These are phyloP conservation scores for Serpula lacrymans DNA, from an alignment of 768 basidiomycete species.

Conservation along the genomic window DNA sequence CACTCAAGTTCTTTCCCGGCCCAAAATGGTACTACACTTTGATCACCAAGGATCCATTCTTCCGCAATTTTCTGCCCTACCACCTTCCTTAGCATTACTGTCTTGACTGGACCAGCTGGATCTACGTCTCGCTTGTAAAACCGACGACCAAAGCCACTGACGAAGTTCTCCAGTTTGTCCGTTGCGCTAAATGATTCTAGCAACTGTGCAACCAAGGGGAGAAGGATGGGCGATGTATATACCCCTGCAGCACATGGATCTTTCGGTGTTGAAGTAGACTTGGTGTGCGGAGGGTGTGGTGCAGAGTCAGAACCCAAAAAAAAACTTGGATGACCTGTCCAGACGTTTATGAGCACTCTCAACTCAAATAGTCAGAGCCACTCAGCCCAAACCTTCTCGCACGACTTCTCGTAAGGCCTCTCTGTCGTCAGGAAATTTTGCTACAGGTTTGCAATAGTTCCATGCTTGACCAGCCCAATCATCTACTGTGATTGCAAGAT, in stretches of 20 bases:
- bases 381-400: conserved; percentile 52
- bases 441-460: conserved; percentile 97
- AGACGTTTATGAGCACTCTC: conserved; percentile 6
- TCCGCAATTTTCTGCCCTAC: conserved; percentile 40
- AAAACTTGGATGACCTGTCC: conserved; percentile 85
- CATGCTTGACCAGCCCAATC: conserved; percentile 95
- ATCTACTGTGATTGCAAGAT: conserved; percentile 90
- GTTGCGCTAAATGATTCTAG: conserved; percentile 86
- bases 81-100: conserved; percentile 44
- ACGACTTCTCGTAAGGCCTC: conserved; percentile 77
- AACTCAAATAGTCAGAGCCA: neutral
- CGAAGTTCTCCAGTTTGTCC: conserved; percentile 78
- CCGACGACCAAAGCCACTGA: conserved; percentile 68
- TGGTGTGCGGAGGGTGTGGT: conserved; percentile 73
- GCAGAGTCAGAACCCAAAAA: conserved; percentile 98
- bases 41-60: conserved; percentile 41
- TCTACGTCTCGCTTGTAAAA: conserved; percentile 79
- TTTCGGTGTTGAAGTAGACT: conserved; percentile 66
- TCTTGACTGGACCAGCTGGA: conserved; percentile 26
- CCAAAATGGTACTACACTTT: conserved; percentile 81
- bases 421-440: conserved; percentile 93
- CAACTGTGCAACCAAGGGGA: conserved; percentile 86
- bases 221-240: conserved; percentile 89
- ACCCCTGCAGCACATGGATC: conserved; percentile 91
- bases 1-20: conserved; percentile 78